Conservation (phyloP, 2,329 filamentous ascomycete species). For the Sporothrix mexicana region DNA sequence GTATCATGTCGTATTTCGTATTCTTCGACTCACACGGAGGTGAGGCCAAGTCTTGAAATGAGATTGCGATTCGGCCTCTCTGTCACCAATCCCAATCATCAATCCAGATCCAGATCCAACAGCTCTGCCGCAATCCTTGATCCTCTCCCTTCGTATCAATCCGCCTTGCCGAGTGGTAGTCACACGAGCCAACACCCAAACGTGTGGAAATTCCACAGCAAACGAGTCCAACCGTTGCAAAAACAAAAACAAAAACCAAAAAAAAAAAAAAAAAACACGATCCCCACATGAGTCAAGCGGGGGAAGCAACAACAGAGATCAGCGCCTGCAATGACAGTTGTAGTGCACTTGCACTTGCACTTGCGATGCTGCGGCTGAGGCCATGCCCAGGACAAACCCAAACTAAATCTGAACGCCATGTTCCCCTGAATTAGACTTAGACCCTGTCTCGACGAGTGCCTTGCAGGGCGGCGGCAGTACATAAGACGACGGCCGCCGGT, state of each 20-base stretch:
- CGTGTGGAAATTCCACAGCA: neutral
- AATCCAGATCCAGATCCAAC: no score
- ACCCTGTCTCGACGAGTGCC: neutral
- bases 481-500: neutral
- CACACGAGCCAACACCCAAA: neutral
- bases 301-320: neutral
- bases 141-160: neutral
- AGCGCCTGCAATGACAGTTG: no score
- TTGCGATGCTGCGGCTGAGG: conserved; percentile 15
- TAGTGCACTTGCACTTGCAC: no score
- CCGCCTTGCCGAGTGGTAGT: neutral
- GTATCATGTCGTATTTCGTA: no score
- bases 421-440: neutral
- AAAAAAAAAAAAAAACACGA: neutral
- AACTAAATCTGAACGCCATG: conserved; percentile 11
- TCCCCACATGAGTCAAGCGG: conserved; percentile 27
- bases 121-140: neutral
- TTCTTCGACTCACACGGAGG: no score
- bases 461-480: neutral
- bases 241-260: no score
- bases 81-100: no score
- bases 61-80: no score
- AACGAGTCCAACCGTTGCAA: neutral
- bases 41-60: neutral
- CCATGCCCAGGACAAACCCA: neutral